These are phyloP conservation scores for Pythium phragmitis DNA, from an alignment of 352 stramenopile species.

Conservation along the genomic window DNA sequence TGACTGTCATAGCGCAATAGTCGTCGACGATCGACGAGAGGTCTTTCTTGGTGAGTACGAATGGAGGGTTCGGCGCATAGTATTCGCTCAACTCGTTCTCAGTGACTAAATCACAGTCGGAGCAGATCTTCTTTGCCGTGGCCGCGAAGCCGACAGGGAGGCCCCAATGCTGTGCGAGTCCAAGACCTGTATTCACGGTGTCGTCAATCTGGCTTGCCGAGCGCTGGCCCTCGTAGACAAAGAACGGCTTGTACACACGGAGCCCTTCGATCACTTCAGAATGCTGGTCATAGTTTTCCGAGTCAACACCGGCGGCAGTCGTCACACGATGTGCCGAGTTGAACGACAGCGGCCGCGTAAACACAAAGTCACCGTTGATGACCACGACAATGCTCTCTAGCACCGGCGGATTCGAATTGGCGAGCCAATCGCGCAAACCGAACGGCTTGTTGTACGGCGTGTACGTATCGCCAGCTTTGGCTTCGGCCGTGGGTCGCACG, in stretches of 20 bases:
- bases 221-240: constrained; percentile 67
- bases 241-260: constrained; percentile 80
- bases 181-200: constrained; percentile 41
- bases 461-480: constrained; percentile 40
- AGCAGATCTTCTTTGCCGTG: constrained; percentile 42
- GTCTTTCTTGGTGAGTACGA: constrained; percentile 56
- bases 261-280: constrained; percentile 69
- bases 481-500: constrained; percentile 25
- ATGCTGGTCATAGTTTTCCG: constrained; percentile 55
- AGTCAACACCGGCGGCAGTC: constrained; percentile 47
- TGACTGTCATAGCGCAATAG: constrained; percentile 62
- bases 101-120: constrained; percentile 36
- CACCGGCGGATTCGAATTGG: constrained; percentile 59
- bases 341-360: constrained; percentile 61
- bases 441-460: constrained; percentile 71
- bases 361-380: constrained; percentile 73
- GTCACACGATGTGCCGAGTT: constrained; percentile 63
- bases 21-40: constrained; percentile 55
- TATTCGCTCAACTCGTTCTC: constrained; percentile 45
- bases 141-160: constrained; percentile 41
- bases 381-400: constrained; percentile 56
- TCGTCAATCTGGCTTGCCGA: constrained; percentile 36
- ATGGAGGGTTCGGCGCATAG: constrained; percentile 55
- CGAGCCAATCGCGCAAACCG: constrained; percentile 70
- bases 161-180: constrained; percentile 55